Percentiles rank a stretch among this genome's conserved stretches.
Evolutionary conservation across 2,329 filamentous ascomycete genomes (phyloP).

Genomic region (Fonsecaea nubica): DNA sequence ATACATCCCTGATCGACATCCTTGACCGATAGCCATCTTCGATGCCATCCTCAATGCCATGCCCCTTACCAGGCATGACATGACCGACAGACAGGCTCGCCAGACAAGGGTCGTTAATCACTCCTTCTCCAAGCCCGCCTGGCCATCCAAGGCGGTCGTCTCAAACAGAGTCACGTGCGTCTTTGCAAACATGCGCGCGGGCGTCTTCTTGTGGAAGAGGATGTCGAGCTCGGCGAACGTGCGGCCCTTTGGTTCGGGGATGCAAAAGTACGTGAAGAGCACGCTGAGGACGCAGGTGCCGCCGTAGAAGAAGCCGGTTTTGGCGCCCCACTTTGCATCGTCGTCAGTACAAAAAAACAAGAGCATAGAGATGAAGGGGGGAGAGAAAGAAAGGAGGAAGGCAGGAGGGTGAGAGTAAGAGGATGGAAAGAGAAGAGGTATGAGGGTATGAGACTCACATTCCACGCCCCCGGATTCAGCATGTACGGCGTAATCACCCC

Average conservation of each 20-base stretch:
- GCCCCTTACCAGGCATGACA: too few relatives aligned
- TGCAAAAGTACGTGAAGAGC: conserved; percentile 78
- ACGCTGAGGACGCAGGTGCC: conserved; percentile 80
- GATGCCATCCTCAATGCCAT: too few relatives aligned
- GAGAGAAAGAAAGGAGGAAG: too few relatives aligned
- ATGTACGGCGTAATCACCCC: conserved; percentile 42
- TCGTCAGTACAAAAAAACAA: conserved; percentile 45
- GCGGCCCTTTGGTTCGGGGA: conserved; percentile 71
- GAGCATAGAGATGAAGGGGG: conserved; percentile 44
- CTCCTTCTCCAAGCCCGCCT: conserved; percentile 7
- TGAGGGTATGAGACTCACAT: conserved; percentile 45
- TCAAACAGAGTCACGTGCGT: conserved; percentile 42
- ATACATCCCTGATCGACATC: too few relatives aligned
- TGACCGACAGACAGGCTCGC: too few relatives aligned
- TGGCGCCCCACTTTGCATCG: conserved; percentile 38
- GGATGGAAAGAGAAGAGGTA: too few relatives aligned
- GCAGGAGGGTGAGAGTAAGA: too few relatives aligned
- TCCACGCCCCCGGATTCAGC: conserved; percentile 43
- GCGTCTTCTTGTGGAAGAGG: conserved; percentile 49
- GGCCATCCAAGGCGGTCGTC: not conserved
- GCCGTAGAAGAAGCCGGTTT: conserved; percentile 67
- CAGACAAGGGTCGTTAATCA: not conserved
- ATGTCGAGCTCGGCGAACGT: conserved; percentile 53
- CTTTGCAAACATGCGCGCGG: conserved; percentile 47
- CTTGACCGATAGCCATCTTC: too few relatives aligned